phyloP scores from a whole-genome alignment of 495 filamentous ascomycete species.

The Lentithecium fluviatile region DNA sequence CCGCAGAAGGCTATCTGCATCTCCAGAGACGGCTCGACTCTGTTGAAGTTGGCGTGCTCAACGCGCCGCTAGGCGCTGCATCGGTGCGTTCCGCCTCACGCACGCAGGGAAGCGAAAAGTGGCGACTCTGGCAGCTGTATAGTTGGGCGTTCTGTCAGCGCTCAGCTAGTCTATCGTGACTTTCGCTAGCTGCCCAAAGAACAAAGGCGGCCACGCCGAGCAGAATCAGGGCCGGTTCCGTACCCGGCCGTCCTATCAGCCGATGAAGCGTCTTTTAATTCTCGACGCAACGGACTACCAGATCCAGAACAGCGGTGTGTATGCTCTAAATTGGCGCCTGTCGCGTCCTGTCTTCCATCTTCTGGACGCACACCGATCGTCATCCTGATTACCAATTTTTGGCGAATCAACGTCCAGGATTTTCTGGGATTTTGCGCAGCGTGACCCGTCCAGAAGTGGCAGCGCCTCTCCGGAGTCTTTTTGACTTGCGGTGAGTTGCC shows the following conservation, averaged over 20 bases:
- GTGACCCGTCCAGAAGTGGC: background rate
- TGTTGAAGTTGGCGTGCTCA: background rate
- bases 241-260: background rate
- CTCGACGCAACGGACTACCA: background rate
- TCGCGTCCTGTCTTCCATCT: slow-evolving; percentile 18
- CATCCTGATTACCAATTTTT: background rate
- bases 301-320: slow-evolving; percentile 24
- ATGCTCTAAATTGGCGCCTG: slow-evolving; percentile 11
- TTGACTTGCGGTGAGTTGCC: no score
- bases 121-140: background rate
- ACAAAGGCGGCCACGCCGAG: no score
- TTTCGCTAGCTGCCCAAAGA: no score
- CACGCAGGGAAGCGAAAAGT: slow-evolving; percentile 7
- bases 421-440: background rate
- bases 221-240: background rate
- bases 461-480: no score
- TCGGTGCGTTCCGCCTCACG: slow-evolving; percentile 12
- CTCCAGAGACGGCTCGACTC: background rate
- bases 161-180: no score
- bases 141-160: background rate
- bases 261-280: background rate
- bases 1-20: background rate
- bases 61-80: slow-evolving; percentile 4
- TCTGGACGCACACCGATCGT: slow-evolving; percentile 14
- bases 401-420: background rate